Evolutionary conservation across 352 stramenopile species (phyloP).

Genomic region (Globisporangium camurandrum): DNA sequence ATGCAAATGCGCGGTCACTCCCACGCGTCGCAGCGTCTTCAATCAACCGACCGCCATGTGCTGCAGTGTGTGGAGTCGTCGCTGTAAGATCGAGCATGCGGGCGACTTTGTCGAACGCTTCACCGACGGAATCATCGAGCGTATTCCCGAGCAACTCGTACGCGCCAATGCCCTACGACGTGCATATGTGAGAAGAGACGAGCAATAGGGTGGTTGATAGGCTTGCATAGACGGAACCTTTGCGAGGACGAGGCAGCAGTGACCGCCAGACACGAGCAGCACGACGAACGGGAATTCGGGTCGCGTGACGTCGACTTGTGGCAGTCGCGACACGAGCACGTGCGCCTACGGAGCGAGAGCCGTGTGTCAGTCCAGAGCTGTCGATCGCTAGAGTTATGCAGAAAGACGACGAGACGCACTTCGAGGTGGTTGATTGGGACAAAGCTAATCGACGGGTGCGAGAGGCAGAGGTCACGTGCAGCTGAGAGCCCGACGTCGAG

Average conservation of each 20-base stretch:
- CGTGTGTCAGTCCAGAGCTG: background rate
- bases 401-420: constrained; percentile 13
- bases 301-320: constrained; percentile 28
- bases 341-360: constrained; percentile 61
- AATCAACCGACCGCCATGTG: constrained; percentile 93
- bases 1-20: constrained; percentile 84
- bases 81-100: constrained; percentile 88
- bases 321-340: constrained; percentile 91
- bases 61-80: constrained; percentile 4
- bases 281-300: constrained; percentile 95
- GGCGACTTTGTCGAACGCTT: constrained; percentile 98
- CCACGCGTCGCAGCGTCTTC: constrained; percentile 87
- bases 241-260: constrained; percentile 95
- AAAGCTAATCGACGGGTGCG: constrained; percentile 88
- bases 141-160: constrained; percentile 95
- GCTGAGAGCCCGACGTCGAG: constrained; percentile 90
- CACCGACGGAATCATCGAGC: constrained; percentile 96
- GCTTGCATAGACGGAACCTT: constrained; percentile 19
- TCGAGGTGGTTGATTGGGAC: constrained; percentile 97
- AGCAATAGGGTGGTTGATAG: background rate
- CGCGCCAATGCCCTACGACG: constrained; percentile 83
- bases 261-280: constrained; percentile 96
- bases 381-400: no score
- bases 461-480: constrained; percentile 74
- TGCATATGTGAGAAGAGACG: no score